These are phyloP conservation scores for Candida quercuum DNA, from an alignment of 805 yeast species.

Conservation along the genomic window DNA sequence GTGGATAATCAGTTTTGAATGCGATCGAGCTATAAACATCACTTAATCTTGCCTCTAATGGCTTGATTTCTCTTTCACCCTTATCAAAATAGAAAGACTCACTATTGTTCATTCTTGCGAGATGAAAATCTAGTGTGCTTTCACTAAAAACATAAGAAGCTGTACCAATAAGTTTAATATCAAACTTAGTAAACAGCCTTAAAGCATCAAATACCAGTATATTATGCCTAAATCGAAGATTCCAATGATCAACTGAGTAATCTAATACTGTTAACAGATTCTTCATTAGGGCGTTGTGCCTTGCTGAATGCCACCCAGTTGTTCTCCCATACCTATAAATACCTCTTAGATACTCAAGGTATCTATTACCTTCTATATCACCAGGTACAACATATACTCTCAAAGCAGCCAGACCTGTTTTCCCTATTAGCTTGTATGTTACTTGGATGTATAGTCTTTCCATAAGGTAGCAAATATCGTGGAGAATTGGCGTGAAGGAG, in stretches of 20 bases:
- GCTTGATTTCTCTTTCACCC: conserved; percentile 1
- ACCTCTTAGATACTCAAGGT: conserved; percentile 31
- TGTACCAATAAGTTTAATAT: conserved; percentile 13
- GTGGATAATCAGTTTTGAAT: conserved; percentile 6
- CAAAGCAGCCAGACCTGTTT: conserved; percentile 21
- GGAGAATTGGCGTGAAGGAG: conserved; percentile 23
- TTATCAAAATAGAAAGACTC: conserved; percentile 12
- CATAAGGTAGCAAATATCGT: conserved; percentile 39
- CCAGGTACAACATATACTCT: conserved; percentile 45
- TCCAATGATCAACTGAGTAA: conserved; percentile 36
- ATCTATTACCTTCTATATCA: conserved; percentile 33
- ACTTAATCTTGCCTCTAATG: conserved; percentile 2
- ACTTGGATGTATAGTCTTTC: conserved; percentile 32
- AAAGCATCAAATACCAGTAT: conserved; percentile 18
- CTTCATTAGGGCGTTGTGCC: conserved; percentile 28
- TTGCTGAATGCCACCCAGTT: conserved; percentile 29
- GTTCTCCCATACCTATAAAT: conserved; percentile 28
- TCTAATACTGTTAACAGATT: conserved; percentile 38
- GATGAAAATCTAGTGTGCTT: conserved; percentile 23
- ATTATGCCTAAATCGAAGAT: neutral
- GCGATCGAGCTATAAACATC: conserved; percentile 11
- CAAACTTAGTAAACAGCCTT: conserved; percentile 9
- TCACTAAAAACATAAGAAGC: conserved; percentile 5
- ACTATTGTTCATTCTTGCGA: conserved; percentile 29
- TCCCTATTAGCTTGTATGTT: conserved; percentile 32